Evolutionary conservation across 805 yeast species (phyloP).

Genomic region (Lipomyces sp.): DNA sequence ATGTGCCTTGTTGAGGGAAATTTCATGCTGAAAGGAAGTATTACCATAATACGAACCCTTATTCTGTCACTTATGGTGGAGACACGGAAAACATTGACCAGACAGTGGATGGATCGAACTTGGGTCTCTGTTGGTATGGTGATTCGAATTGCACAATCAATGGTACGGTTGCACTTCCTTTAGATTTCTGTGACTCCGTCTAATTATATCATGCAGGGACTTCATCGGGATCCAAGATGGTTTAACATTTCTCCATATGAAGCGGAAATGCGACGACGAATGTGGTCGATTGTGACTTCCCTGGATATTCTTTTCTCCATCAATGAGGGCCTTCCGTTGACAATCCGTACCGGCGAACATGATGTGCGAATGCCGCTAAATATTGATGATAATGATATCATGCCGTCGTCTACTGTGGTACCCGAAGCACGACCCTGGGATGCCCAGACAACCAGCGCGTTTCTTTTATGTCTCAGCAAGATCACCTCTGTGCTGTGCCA

Average conservation of each 20-base stretch:
- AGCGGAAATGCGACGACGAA: slow-evolving; percentile 34
- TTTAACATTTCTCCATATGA: slow-evolving; percentile 35
- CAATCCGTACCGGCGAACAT: slow-evolving; percentile 31
- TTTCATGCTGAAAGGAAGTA: slow-evolving; percentile 35
- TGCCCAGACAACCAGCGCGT: slow-evolving; percentile 30
- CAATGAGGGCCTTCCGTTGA: slow-evolving; percentile 36
- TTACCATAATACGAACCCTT: slow-evolving; percentile 33
- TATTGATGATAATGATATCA: slow-evolving; percentile 32
- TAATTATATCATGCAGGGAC: slow-evolving; percentile 26
- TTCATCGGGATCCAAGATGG: slow-evolving; percentile 40
- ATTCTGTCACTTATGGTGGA: slow-evolving; percentile 36
- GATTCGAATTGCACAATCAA: slow-evolving; percentile 36
- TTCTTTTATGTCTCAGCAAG: slow-evolving; percentile 24
- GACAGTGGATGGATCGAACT: slow-evolving; percentile 31
- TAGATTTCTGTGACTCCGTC: not conserved
- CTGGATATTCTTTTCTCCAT: slow-evolving; percentile 34
- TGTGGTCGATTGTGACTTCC: slow-evolving; percentile 33
- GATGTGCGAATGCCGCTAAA: slow-evolving; percentile 34
- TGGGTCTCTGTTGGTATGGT: slow-evolving; percentile 36
- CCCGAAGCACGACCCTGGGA: slow-evolving; percentile 25
- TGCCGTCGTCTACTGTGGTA: slow-evolving; percentile 21
- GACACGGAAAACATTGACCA: slow-evolving; percentile 18
- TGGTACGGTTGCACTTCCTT: slow-evolving; percentile 23
- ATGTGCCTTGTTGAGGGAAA: slow-evolving; percentile 35
- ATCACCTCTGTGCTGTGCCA: slow-evolving; percentile 19